phyloP scores from a whole-genome alignment of 75 land plant genomes.

The Picea glauca region DNA sequence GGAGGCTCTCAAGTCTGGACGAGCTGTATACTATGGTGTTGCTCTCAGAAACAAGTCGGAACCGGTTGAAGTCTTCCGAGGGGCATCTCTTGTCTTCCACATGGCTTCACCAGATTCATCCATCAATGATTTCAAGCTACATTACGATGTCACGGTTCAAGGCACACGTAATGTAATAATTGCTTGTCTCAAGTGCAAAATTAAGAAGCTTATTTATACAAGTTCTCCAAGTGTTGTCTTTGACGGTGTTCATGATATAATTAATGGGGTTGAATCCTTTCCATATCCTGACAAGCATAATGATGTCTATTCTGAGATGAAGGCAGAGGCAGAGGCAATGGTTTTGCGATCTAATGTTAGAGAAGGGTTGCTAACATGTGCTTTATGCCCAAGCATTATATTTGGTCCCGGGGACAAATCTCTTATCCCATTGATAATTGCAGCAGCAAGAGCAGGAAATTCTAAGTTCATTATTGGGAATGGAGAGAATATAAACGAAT shows the following conservation, averaged over 20 bases:
- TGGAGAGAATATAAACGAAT: too few relatives aligned
- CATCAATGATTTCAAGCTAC: constrained; percentile 36
- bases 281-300: constrained; percentile 86
- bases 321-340: constrained; percentile 94
- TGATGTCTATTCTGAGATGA: constrained; percentile 90
- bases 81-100: constrained; percentile 88
- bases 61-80: constrained; percentile 46
- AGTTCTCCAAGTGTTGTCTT: too few relatives aligned
- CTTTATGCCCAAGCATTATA: constrained; percentile 88
- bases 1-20: too few relatives aligned
- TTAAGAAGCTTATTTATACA: too few relatives aligned
- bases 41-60: too few relatives aligned
- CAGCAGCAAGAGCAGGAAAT: constrained; percentile 83
- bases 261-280: constrained; percentile 17
- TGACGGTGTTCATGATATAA: too few relatives aligned
- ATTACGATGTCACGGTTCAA: constrained; percentile 81
- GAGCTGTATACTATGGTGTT: too few relatives aligned
- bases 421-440: constrained; percentile 73
- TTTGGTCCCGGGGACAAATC: constrained; percentile 96
- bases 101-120: constrained; percentile 83
- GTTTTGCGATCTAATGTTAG: constrained; percentile 77
- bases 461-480: too few relatives aligned
- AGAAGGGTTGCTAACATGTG: constrained; percentile 82
- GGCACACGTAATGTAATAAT: constrained; percentile 95
- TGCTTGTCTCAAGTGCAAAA: constrained; percentile 54